phyloP scores from a whole-genome alignment of 2,329 filamentous ascomycete species.

The Xylaria sp. region DNA sequence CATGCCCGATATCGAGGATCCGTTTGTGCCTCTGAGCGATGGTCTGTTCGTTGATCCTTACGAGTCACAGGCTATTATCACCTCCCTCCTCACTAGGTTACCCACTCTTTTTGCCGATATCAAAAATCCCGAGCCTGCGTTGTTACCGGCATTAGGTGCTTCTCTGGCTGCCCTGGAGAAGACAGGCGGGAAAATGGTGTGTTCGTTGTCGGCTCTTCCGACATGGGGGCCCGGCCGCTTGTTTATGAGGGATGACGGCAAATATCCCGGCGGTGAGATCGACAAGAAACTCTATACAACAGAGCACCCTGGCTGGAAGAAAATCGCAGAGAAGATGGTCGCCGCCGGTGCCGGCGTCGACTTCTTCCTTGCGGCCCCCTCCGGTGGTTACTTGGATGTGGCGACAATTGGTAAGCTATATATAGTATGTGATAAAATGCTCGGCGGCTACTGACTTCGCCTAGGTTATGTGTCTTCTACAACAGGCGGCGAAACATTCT shows the following conservation, averaged over 20 bases:
- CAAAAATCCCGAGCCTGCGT: constrained; percentile 90
- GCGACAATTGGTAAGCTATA: constrained; percentile 81
- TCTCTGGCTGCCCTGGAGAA: constrained; percentile 84
- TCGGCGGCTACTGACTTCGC: constrained; percentile 37
- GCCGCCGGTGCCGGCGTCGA: constrained; percentile 88
- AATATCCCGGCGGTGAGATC: constrained; percentile 84
- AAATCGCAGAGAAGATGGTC: constrained; percentile 87
- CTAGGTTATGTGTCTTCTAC: constrained; percentile 83
- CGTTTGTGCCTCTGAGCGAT: constrained; percentile 90
- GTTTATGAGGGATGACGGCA: constrained; percentile 87
- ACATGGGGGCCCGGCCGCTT: constrained; percentile 91
- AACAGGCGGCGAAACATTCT: constrained; percentile 95
- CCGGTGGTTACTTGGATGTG: constrained; percentile 91
- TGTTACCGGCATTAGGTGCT: constrained; percentile 85
- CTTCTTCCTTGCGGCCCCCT: constrained; percentile 92
- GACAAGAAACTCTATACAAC: constrained; percentile 93
- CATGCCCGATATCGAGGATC: constrained; percentile 97
- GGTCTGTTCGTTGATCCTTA: constrained; percentile 95
- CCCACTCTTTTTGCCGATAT: constrained; percentile 87
- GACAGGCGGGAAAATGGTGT: constrained; percentile 93
- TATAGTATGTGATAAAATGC: not conserved
- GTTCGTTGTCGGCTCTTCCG: constrained; percentile 85
- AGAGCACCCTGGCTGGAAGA: constrained; percentile 89
- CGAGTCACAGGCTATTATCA: constrained; percentile 85
- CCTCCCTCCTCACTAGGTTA: constrained; percentile 83